Evolutionary conservation across 2,329 filamentous ascomycete genomes (phyloP).

Genomic region (Didymella glomerata): DNA sequence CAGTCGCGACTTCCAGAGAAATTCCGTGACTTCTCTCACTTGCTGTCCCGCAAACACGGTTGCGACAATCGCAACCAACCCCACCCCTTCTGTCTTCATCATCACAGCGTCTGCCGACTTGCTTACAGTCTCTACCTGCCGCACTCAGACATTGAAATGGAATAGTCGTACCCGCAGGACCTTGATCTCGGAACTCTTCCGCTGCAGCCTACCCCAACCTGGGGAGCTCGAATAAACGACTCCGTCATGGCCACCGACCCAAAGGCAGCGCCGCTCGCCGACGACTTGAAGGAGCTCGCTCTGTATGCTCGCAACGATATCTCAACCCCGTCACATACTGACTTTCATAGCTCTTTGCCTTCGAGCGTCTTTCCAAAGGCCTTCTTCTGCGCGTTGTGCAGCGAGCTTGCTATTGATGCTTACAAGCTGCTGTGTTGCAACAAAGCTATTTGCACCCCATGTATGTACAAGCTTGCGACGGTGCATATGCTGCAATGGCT

Average conservation of each 20-base stretch:
- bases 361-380: slow-evolving; percentile 94
- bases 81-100: slow-evolving; percentile 26
- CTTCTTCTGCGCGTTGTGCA: slow-evolving; percentile 92
- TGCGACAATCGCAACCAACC: slow-evolving; percentile 11
- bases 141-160: slow-evolving; percentile 30
- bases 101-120: slow-evolving; percentile 16
- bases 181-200: slow-evolving; percentile 25
- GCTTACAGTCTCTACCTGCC: slow-evolving; percentile 14
- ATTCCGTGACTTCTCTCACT: slow-evolving; percentile 19
- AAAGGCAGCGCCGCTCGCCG: slow-evolving; percentile 45
- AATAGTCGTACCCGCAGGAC: slow-evolving; percentile 25
- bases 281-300: slow-evolving; percentile 46
- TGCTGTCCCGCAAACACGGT: slow-evolving; percentile 18
- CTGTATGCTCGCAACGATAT: slow-evolving; percentile 29
- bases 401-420: slow-evolving; percentile 87
- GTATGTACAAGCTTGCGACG: slow-evolving; percentile 62
- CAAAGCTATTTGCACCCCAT: slow-evolving; percentile 89
- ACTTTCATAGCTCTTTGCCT: slow-evolving; percentile 69
- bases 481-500: not conserved
- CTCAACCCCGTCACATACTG: slow-evolving; percentile 17
- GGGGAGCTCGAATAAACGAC: slow-evolving; percentile 25
- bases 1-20: slow-evolving; percentile 19
- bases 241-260: slow-evolving; percentile 45
- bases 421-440: slow-evolving; percentile 95
- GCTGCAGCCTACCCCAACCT: slow-evolving; percentile 34